Evolutionary conservation across 2,329 filamentous ascomycete genomes (phyloP).

Genomic region (Daldinia sp.): DNA sequence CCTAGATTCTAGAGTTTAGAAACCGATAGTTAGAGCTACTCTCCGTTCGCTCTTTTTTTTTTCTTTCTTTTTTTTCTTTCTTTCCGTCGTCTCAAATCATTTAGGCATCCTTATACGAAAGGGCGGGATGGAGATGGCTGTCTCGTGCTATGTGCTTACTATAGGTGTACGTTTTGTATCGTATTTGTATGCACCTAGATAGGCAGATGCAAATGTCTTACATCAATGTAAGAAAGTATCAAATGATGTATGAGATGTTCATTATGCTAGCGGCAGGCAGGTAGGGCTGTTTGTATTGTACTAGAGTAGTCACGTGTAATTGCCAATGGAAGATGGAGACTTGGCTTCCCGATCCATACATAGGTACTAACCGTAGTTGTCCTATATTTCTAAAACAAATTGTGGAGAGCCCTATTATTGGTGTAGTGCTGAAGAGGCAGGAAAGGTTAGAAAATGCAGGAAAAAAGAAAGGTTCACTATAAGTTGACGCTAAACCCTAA

Average conservation of each 20-base stretch:
- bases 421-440: neutral
- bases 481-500: neutral
- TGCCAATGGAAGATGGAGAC: constrained; percentile 14
- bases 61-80: neutral
- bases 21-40: neutral
- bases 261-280: neutral
- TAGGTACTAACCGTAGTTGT: constrained; percentile 9
- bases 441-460: neutral
- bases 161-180: constrained; percentile 6
- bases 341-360: neutral
- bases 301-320: constrained; percentile 23
- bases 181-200: neutral
- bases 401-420: neutral
- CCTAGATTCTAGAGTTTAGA: too few species aligned
- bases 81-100: neutral
- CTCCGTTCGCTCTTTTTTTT: neutral
- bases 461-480: neutral
- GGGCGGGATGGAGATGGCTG: neutral
- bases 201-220: neutral
- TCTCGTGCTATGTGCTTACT: constrained; percentile 24
- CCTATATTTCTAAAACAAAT: constrained; percentile 8
- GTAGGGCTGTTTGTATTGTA: neutral
- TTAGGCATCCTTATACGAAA: neutral
- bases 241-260: neutral
- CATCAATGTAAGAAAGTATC: too few species aligned